Evolutionary conservation across 2,329 filamentous ascomycete genomes (phyloP).

Genomic region (Colletotrichum shisoi): DNA sequence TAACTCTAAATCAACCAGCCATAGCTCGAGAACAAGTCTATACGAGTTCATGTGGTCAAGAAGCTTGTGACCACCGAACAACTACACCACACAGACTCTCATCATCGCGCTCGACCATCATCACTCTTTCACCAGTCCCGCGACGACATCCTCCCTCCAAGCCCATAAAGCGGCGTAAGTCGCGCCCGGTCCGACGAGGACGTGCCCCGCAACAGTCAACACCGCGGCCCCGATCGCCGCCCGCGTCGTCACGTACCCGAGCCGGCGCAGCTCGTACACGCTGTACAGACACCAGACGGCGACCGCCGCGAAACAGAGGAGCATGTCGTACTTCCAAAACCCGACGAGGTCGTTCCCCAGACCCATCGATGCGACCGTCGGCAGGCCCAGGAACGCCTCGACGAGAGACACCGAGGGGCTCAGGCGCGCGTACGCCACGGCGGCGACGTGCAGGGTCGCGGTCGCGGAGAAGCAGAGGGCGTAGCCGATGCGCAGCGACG

Average conservation of each 20-base stretch:
- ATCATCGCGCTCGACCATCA: too few species aligned
- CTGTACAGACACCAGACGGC: slow-evolving; percentile 38
- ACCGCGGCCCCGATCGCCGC: slow-evolving; percentile 17
- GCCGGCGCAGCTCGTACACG: slow-evolving; percentile 41
- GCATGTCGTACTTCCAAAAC: slow-evolving; percentile 27
- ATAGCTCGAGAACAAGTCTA: too few species aligned
- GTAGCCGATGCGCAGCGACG: slow-evolving; percentile 8
- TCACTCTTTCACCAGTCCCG: slow-evolving; percentile 1
- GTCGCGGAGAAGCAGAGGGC: slow-evolving; percentile 12
- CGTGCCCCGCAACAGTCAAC: slow-evolving; percentile 22
- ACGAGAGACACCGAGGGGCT: slow-evolving; percentile 3
- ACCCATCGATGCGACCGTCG: neutral
- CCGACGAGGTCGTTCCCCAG: neutral
- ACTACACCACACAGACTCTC: neutral
- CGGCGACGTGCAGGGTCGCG: slow-evolving; percentile 11
- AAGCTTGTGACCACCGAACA: too few species aligned
- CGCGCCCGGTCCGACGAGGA: slow-evolving; percentile 41
- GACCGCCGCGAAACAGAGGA: slow-evolving; percentile 16
- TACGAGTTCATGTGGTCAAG: too few species aligned
- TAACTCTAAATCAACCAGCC: too few species aligned
- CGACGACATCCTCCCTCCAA: slow-evolving; percentile 41
- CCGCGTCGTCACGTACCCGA: slow-evolving; percentile 41
- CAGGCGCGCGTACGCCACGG: slow-evolving; percentile 1
- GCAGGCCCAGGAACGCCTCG: slow-evolving; percentile 7
- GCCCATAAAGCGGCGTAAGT: slow-evolving; percentile 42